Evolutionary conservation across 495 filamentous ascomycete species (phyloP).

Genomic region (Xylaria scruposa): DNA sequence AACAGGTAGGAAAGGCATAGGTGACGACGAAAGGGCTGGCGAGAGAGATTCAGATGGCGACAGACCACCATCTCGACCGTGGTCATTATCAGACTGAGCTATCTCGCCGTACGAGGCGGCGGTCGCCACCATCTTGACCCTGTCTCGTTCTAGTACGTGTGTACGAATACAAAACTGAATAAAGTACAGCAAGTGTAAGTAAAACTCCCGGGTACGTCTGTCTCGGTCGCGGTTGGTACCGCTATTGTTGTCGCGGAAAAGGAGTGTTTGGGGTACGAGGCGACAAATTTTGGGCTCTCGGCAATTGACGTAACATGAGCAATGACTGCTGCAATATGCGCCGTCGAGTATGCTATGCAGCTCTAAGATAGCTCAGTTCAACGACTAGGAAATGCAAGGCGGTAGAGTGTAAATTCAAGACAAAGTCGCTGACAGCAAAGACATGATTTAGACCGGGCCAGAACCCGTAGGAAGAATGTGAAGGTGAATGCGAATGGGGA

Average conservation of each 20-base stretch:
- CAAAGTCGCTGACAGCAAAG: constrained; percentile 1
- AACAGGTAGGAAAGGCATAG: constrained; percentile 43
- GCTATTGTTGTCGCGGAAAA: constrained; percentile 12
- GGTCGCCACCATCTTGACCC: constrained; percentile 37
- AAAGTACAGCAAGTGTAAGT: neutral
- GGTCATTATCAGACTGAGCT: constrained; percentile 41
- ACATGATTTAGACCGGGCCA: constrained; percentile 13
- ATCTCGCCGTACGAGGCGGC: constrained; percentile 42
- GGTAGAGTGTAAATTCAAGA: neutral
- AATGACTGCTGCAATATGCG: constrained; percentile 10
- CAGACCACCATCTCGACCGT: constrained; percentile 33
- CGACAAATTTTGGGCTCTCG: constrained; percentile 19
- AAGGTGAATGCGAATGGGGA: constrained; percentile 4
- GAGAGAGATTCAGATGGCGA: constrained; percentile 36
- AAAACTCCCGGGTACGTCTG: neutral
- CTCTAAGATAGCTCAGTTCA: neutral
- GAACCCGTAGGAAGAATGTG: constrained; percentile 17
- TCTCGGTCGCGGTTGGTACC: neutral
- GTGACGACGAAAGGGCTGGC: constrained; percentile 35
- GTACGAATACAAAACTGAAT: neutral
- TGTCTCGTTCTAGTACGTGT: neutral
- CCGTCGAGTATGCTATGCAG: constrained; percentile 19
- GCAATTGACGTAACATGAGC: constrained; percentile 23
- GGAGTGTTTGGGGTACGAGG: constrained; percentile 17
- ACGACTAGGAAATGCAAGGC: neutral